A percentile compares a stretch with the other conserved stretches of the same genome.
Evolutionary conservation across 2,329 filamentous ascomycete species (phyloP).

Genomic region (Calonectria montana): DNA sequence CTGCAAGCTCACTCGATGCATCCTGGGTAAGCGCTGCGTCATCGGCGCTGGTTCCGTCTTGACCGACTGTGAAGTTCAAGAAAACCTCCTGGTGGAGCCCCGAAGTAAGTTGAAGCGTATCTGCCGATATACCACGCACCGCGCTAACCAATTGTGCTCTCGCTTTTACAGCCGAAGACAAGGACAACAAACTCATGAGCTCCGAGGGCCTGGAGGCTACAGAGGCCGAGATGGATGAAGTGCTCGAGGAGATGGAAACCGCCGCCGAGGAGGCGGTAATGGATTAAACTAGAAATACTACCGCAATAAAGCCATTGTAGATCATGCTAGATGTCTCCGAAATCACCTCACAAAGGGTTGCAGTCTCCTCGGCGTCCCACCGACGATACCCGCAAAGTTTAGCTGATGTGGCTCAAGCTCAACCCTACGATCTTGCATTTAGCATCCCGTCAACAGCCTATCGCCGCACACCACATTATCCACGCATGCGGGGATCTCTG

Average conservation of each 20-base stretch:
- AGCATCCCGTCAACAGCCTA: constrained; percentile 5
- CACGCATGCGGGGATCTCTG: neutral
- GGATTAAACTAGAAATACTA: constrained; percentile 28
- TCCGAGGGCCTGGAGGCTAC: constrained; percentile 74
- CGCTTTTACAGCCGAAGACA: constrained; percentile 68
- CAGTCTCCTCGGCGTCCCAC: constrained; percentile 7
- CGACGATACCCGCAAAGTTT: neutral
- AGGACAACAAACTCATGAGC: constrained; percentile 75
- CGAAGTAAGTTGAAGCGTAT: constrained; percentile 65
- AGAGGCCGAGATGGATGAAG: constrained; percentile 69
- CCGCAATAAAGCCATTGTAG: neutral
- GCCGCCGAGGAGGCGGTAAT: constrained; percentile 38
- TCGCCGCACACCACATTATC: constrained; percentile 10
- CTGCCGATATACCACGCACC: neutral
- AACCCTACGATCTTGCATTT: constrained; percentile 1
- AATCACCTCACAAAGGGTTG: neutral
- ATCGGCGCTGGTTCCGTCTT: constrained; percentile 86
- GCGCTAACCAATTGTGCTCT: constrained; percentile 26
- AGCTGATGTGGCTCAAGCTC: neutral
- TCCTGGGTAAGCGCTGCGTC: constrained; percentile 82
- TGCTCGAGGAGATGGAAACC: constrained; percentile 57
- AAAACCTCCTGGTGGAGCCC: constrained; percentile 87
- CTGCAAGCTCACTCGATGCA: constrained; percentile 87
- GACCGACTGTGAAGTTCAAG: constrained; percentile 92
- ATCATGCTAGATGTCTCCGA: constrained; percentile 1